These are phyloP conservation scores for Phaeophleospora eucalypticola DNA, from an alignment of 2,329 filamentous ascomycete genomes.

Conservation along the genomic window DNA sequence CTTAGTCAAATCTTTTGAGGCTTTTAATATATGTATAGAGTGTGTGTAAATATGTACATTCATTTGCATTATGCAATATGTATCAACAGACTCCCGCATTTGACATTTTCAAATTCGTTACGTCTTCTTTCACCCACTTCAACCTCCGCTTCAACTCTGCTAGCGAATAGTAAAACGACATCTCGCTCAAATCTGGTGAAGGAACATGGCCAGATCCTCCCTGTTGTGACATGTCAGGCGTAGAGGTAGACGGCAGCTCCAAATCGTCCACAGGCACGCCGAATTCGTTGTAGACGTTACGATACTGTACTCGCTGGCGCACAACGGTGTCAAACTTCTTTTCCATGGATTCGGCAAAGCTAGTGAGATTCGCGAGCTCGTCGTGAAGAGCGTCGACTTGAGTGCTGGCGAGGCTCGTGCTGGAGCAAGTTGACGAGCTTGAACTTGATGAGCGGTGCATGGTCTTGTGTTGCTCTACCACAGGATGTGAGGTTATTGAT, in stretches of 20 bases:
- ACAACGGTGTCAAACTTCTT: constrained; percentile 8
- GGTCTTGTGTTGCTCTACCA: not conserved
- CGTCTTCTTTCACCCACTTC: constrained; percentile 9
- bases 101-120: not conserved
- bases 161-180: constrained; percentile 6
- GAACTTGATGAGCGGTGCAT: constrained; percentile 1
- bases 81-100: not conserved
- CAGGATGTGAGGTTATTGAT: not conserved
- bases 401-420: not conserved
- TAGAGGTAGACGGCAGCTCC: not conserved
- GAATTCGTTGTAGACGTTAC: not conserved
- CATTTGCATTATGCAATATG: too few relatives aligned
- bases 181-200: not conserved
- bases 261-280: not conserved
- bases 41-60: too few relatives aligned
- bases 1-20: too few relatives aligned
- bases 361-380: constrained; percentile 1
- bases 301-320: constrained; percentile 1
- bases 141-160: constrained; percentile 8
- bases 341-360: constrained; percentile 4
- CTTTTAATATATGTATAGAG: too few relatives aligned
- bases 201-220: not conserved
- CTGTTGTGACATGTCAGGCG: not conserved
- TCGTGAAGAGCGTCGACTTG: constrained; percentile 4
- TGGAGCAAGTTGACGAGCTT: not conserved